phyloP scores from a whole-genome alignment of 441 rosid species.

The Erodium texanum region DNA sequence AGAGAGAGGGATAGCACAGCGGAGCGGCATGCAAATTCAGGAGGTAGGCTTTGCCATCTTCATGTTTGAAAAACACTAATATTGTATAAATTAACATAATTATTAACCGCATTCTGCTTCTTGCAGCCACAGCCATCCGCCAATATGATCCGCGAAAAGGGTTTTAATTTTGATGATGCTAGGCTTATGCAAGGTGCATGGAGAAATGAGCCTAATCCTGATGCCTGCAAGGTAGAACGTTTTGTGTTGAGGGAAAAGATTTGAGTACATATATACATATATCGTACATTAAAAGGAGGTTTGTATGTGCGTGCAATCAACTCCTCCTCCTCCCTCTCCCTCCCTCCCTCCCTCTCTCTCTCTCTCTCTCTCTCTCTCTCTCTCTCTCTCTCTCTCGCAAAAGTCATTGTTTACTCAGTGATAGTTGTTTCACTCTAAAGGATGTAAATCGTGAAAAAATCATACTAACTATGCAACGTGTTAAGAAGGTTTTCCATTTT shows the following conservation, averaged over 20 bases:
- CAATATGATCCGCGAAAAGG: constrained; percentile 58
- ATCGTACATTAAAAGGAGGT: not conserved
- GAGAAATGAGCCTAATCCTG: constrained; percentile 71
- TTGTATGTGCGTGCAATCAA: not conserved
- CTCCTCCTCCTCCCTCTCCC: not conserved
- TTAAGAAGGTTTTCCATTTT: not conserved
- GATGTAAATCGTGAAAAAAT: not conserved
- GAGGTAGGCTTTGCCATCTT: constrained; percentile 40
- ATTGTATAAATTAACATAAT: not conserved
- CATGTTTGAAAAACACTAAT: not conserved
- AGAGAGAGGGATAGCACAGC: constrained; percentile 72
- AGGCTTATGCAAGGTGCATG: constrained; percentile 81
- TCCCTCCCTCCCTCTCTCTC: no score
- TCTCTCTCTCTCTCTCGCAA: no score
- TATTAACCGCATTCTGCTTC: not conserved
- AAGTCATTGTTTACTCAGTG: not conserved
- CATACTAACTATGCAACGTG: not conserved
- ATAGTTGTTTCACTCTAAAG: not conserved
- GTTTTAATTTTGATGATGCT: constrained; percentile 91
- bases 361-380: no score
- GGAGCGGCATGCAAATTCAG: constrained; percentile 54
- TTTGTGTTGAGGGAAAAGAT: constrained; percentile 14
- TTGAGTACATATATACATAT: not conserved
- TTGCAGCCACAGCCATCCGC: constrained; percentile 44
- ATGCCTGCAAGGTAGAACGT: constrained; percentile 57